Conservation (phyloP, 371 early-diverging fungal genomes). For the Circinella umbellata region DNA sequence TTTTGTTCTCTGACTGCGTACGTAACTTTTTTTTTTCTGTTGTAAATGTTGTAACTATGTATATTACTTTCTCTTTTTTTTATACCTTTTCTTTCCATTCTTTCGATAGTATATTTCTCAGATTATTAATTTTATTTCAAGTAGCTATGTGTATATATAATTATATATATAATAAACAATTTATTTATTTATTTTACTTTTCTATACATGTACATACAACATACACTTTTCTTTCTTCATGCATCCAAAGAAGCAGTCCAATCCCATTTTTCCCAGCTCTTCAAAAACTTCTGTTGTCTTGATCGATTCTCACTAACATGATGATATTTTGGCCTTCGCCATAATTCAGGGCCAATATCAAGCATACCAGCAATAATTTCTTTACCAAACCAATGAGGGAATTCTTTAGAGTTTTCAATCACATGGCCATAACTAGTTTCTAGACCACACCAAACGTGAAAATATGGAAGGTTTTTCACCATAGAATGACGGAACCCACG, state of each 20-base stretch:
- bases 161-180: too few relatives aligned
- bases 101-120: too few relatives aligned
- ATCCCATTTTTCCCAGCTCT: constrained; percentile 79
- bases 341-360: constrained; percentile 77
- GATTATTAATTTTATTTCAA: too few relatives aligned
- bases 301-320: constrained; percentile 58
- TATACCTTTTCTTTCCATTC: too few relatives aligned
- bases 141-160: too few relatives aligned
- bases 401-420: constrained; percentile 85
- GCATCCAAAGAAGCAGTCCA: constrained; percentile 65
- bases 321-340: constrained; percentile 72
- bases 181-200: too few relatives aligned
- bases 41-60: too few relatives aligned
- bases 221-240: neutral
- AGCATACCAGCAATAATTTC: constrained; percentile 82
- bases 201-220: neutral
- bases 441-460: constrained; percentile 95
- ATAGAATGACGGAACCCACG: constrained; percentile 76
- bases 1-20: too few relatives aligned
- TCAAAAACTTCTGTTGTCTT: constrained; percentile 69
- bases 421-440: constrained; percentile 93
- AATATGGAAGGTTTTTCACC: constrained; percentile 85
- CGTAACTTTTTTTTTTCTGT: too few relatives aligned
- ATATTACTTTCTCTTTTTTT: too few relatives aligned
- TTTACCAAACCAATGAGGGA: constrained; percentile 85